These are phyloP conservation scores for Phaeosphaeriaceae sp. DNA, from an alignment of 2,329 filamentous ascomycete genomes.

Conservation along the genomic window DNA sequence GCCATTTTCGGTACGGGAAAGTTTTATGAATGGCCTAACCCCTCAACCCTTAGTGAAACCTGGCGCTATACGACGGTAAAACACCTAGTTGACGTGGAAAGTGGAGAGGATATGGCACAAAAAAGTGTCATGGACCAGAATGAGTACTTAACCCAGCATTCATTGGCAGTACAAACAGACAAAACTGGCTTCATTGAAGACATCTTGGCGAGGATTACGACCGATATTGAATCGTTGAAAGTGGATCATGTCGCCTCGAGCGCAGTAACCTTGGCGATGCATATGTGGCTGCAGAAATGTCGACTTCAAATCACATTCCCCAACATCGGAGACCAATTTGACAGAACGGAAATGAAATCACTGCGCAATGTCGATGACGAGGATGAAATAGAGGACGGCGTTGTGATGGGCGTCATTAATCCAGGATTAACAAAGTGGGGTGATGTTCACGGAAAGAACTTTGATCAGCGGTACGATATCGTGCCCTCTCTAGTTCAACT, in stretches of 20 bases:
- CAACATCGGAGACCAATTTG: background rate
- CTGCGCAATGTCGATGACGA: slow-evolving; percentile 12
- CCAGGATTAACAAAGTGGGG: slow-evolving; percentile 36
- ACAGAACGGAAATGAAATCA: background rate
- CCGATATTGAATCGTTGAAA: too few relatives aligned
- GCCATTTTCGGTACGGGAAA: too few relatives aligned
- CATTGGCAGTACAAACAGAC: too few relatives aligned
- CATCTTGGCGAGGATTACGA: too few relatives aligned
- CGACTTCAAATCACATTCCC: slow-evolving; percentile 30
- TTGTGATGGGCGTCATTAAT: slow-evolving; percentile 22
- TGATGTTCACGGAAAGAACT: slow-evolving; percentile 24
- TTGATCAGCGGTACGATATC: slow-evolving; percentile 25
- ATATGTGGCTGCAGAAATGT: slow-evolving; percentile 20
- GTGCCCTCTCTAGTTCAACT: slow-evolving; percentile 11
- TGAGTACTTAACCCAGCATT: too few relatives aligned
- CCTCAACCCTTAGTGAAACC: too few relatives aligned
- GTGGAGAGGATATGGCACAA: too few relatives aligned
- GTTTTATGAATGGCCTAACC: too few relatives aligned
- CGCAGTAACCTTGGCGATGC: slow-evolving; percentile 17
- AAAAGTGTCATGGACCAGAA: too few relatives aligned
- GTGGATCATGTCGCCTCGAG: slow-evolving; percentile 17
- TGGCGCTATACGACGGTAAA: too few relatives aligned
- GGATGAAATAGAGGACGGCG: slow-evolving; percentile 12
- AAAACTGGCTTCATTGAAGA: too few relatives aligned
- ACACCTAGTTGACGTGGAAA: too few relatives aligned